Base-by-base conservation (phyloP, 1,284 basidiomycete genomes). In the Omphalotus olearius region DNA sequence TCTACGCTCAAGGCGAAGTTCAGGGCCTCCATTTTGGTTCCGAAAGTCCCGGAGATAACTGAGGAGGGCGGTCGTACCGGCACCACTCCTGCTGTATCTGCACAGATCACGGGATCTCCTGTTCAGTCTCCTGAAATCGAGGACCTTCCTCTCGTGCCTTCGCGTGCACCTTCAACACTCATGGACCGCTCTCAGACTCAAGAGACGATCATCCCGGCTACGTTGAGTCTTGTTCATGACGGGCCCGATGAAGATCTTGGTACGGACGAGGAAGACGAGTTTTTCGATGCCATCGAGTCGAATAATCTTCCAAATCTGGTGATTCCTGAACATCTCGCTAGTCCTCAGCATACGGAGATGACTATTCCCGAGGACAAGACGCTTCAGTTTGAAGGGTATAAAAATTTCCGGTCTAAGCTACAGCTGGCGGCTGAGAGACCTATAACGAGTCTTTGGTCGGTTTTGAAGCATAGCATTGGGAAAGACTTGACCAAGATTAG, bases 401-500 rank as follows among this genome's bases (percentile, higher is more conserved):
- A 70, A 52, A 66, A 82, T 37, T 70, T 94, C 14, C 76, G 95
- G n/a, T 68, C 72, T 17, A 66, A 67, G 36, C 70, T 98, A 36
- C 79, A 84, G 1, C 82, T 98, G 37, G 82, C 72, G 48, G 93
- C 96, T 62, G 84, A 96, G 57, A 72, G 94, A 36, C 96, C 95
- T 9, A 86, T 86, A 38, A 93, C 94, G 57, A 94, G 91, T 65
- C 73, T 99, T 43, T 99, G 96, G 96, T 85, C 86, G 30, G 95
- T 98, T 54, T 73, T 99, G 72, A 99, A 98, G 74, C 87, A 91
- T 58, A 92, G 88, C 57, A 97, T 99, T 55, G 96, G 96, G 57
- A 98, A 98, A 73, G 95, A 98, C 67, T 72, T 98, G 62, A 98
- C 95, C 39, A 96, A 84, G 78, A 98, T 98, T 57, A 87, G 84